Evolutionary conservation across 768 basidiomycete species (phyloP).

Genomic region (Agaricus subrufescens): DNA sequence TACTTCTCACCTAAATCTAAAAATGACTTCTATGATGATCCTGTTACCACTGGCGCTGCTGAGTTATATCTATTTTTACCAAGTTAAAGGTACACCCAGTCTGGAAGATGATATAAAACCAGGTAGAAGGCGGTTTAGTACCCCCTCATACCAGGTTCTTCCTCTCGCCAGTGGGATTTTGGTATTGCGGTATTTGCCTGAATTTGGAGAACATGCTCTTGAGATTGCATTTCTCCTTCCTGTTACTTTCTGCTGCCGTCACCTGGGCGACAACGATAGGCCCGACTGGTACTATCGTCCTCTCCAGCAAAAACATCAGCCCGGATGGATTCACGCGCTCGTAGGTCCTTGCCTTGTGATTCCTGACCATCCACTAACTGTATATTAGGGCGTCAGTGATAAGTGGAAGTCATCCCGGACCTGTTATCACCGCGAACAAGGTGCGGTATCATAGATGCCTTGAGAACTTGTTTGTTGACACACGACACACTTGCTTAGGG

Average conservation of each 20-base stretch:
- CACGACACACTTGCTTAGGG: conserved; percentile 21
- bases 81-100: too few species aligned
- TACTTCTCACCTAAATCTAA: too few species aligned
- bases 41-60: too few species aligned
- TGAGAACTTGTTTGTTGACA: neutral
- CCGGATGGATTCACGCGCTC: conserved; percentile 18
- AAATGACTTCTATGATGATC: too few species aligned
- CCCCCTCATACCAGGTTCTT: neutral
- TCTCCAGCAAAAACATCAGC: conserved; percentile 9
- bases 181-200: too few species aligned
- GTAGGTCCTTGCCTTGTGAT: conserved; percentile 3
- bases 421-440: conserved; percentile 25
- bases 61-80: too few species aligned
- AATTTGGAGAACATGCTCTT: neutral
- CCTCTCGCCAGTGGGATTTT: neutral
- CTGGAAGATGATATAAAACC: neutral
- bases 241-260: neutral
- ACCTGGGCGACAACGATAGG: neutral
- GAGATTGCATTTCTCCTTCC: neutral
- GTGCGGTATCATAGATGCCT: neutral
- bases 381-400: neutral
- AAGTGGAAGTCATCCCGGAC: conserved; percentile 9
- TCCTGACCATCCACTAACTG: neutral
- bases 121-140: neutral
- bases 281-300: neutral